Conservation (phyloP, 106 monocot genomes). For the Posidonia australis region DNA sequence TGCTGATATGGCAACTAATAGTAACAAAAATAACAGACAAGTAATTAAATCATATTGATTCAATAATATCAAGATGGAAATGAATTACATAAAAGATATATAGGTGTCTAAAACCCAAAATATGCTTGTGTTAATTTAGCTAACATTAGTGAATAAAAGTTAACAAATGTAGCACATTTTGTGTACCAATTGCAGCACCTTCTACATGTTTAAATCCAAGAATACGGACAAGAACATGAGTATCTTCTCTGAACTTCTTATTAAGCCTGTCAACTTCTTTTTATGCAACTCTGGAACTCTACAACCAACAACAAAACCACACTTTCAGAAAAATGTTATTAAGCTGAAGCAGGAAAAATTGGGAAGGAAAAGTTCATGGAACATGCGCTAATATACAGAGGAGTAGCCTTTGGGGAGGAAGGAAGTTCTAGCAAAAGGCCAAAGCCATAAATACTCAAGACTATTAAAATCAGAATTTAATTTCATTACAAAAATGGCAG, state of each 20-base stretch:
- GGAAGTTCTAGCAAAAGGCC: conserved; percentile 81
- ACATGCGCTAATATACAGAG: conserved; percentile 74
- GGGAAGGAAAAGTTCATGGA: neutral
- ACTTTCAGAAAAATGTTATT: neutral
- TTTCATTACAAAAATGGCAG: too few species aligned
- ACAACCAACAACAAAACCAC: neutral
- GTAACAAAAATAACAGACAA: too few species aligned
- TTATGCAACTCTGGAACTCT: conserved; percentile 66
- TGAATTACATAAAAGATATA: too few species aligned
- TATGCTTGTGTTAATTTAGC: neutral
- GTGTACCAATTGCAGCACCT: conserved; percentile 71
- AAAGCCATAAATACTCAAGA: too few species aligned
- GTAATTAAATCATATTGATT: too few species aligned
- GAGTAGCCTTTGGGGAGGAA: conserved; percentile 47
- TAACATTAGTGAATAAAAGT: too few species aligned
- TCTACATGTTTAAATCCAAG: conserved; percentile 65
- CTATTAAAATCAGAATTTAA: too few species aligned
- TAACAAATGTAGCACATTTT: conserved; percentile 57
- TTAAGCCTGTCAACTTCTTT: conserved; percentile 47
- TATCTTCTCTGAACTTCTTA: conserved; percentile 74
- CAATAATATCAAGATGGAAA: too few species aligned
- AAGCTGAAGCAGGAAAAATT: neutral
- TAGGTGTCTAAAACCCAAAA: too few species aligned
- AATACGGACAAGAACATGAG: conserved; percentile 58
- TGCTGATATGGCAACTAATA: too few species aligned